These are phyloP conservation scores for Triticum monococcum DNA, from an alignment of 176 grass and related monocot species.

Conservation along the genomic window DNA sequence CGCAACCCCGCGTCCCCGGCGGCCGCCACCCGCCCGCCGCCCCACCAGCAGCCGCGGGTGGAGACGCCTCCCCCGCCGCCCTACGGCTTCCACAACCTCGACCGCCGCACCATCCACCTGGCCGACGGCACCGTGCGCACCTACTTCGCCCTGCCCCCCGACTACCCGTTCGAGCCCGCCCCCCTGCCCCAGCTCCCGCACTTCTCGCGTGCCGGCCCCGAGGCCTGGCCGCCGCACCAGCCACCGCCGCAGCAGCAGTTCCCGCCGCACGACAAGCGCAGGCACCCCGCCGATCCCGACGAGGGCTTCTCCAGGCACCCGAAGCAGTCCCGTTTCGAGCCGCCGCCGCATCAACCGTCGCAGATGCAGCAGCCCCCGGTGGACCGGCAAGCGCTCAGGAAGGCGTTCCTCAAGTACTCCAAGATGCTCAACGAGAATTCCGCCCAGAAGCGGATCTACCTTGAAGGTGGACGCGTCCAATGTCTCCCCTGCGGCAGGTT, in stretches of 20 bases:
- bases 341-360: conserved; percentile 14
- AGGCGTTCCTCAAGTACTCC: conserved; percentile 75
- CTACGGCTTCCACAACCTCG: conserved; percentile 72
- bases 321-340: conserved; percentile 62
- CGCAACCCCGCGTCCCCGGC: conserved; percentile 36
- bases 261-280: conserved; percentile 49
- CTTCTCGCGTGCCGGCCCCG: conserved; percentile 27
- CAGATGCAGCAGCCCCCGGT: conserved; percentile 14
- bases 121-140: conserved; percentile 59
- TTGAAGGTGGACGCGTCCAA: conserved; percentile 60
- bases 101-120: conserved; percentile 55
- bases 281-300: conserved; percentile 40
- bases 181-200: conserved; percentile 29
- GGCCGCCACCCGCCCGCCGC: conserved; percentile 29
- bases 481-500: conserved; percentile 94
- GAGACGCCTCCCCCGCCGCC: conserved; percentile 44
- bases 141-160: conserved; percentile 69
- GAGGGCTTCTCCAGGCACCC: conserved; percentile 52
- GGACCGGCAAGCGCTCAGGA: conserved; percentile 51
- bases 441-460: conserved; percentile 56
- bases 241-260: conserved; percentile 30
- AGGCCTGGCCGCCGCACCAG: conserved; percentile 43
- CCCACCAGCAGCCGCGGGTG: neutral
- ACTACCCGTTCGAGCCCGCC: conserved; percentile 43
- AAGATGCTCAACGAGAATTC: conserved; percentile 77